Evolutionary conservation across 495 filamentous ascomycete genomes (phyloP), one percentile per base, ranked within the genome.

Genomic region (Pseudotulostoma volvatum): DNA sequence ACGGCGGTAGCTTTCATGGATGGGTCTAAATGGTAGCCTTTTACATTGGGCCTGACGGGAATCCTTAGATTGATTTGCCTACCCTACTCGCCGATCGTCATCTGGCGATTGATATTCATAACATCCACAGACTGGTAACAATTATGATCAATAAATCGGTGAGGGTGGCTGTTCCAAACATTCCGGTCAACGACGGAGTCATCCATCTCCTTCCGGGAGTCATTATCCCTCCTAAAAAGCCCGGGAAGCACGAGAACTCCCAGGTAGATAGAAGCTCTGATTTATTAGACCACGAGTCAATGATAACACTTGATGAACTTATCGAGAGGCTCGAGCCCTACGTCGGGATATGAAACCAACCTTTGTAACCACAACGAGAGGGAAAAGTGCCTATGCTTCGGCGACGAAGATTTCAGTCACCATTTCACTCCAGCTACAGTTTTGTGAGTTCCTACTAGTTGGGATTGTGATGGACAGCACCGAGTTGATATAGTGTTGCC

Each of bases 91-190:
- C 36, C 17, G 8, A 19, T n/a, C 36, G 23, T 15, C 20, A 34
- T 3, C 7, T 42, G 15, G 7, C 14, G 14, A 38, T 42, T 19
- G 40, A 42, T n/a, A 42, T 42, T 21, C 21, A 21, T 25, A 18
- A 33, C 34, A 31, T 42, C 34, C 34, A 42, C 33, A 28, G 40
- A 9, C 16, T 37, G 14, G 17, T 34, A 3, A 11, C 20, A 14
- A 42, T 38, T 7, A 25, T 34, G 1, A 20, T 42, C 4, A 42
- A 42, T 25, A 18, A 31, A 2, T 17, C 56, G 49, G 56, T 49
- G 46, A 46, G 47, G 50, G 46, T 53, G 44, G 54, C 53, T 23
- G 33, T 53, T 42, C 37, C 43, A 49, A 51, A 60, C 53, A 31
- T 42, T 1, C 40, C 40, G 5, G 40, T 42, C 4, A 38, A 31